Conservation (phyloP, 2,329 filamentous ascomycete genomes). For the Microcyclospora pomicola region DNA sequence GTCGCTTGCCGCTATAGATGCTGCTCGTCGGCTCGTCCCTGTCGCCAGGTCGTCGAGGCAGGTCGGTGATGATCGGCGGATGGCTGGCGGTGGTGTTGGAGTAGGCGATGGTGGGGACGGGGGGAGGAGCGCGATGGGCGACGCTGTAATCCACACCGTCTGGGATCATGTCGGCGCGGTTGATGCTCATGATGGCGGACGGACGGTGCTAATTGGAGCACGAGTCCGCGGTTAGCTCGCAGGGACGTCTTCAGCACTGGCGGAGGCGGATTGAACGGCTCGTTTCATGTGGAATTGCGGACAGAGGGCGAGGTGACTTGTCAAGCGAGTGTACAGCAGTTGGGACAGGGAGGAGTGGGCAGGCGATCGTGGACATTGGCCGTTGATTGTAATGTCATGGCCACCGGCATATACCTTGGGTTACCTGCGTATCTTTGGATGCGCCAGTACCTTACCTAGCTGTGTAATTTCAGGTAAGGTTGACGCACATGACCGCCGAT, state of each 20-base stretch:
- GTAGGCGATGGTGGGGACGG: conserved; percentile 3
- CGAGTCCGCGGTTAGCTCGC: neutral
- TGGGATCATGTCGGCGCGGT: conserved; percentile 7
- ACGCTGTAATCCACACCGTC: conserved; percentile 12
- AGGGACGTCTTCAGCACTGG: neutral
- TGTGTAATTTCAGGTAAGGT: too few species aligned
- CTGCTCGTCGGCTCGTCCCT: neutral
- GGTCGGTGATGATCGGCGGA: conserved; percentile 2
- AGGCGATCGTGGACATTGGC: too few species aligned
- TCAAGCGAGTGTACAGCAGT: too few species aligned
- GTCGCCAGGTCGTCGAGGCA: neutral
- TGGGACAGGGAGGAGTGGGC: too few species aligned
- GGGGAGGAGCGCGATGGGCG: conserved; percentile 10
- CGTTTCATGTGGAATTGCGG: neutral
- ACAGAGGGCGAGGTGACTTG: neutral
- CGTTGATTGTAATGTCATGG: too few species aligned
- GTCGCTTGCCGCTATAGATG: conserved; percentile 1
- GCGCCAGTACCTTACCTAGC: too few species aligned
- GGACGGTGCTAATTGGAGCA: neutral
- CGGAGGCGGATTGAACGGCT: neutral
- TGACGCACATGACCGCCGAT: too few species aligned
- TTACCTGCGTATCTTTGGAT: too few species aligned
- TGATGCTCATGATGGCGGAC: neutral
- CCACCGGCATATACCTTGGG: too few species aligned
- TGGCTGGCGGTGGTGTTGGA: neutral